Conservation (phyloP, 495 filamentous ascomycete species). For the Podospora conica region DNA sequence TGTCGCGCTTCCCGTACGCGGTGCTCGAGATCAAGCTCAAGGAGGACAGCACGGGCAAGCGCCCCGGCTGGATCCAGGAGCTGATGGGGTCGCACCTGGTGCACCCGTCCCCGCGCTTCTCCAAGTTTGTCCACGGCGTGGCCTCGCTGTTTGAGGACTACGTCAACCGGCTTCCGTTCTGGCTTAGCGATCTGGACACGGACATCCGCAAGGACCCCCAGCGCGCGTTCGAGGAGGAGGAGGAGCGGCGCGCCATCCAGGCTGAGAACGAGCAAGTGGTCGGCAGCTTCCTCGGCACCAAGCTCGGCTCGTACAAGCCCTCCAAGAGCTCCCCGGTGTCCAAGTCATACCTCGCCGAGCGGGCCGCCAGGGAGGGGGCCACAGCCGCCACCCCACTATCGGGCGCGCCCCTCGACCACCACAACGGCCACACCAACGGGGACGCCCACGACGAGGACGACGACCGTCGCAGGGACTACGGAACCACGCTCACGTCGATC, state of each 20-base stretch:
- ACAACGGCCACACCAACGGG: slow-evolving; percentile 11
- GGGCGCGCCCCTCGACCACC: slow-evolving; percentile 11
- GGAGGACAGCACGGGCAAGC: slow-evolving; percentile 59
- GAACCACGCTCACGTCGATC: slow-evolving; percentile 45
- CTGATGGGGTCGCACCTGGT: slow-evolving; percentile 89
- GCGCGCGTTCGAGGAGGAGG: slow-evolving; percentile 84
- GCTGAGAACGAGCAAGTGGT: slow-evolving; percentile 85
- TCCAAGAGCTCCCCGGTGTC: slow-evolving; percentile 56
- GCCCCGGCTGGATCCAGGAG: slow-evolving; percentile 81
- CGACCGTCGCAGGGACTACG: slow-evolving; percentile 38
- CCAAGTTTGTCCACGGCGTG: slow-evolving; percentile 92
- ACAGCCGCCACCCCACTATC: slow-evolving; percentile 16
- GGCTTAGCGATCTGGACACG: slow-evolving; percentile 81
- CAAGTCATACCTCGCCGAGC: slow-evolving; percentile 48
- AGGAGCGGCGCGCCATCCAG: slow-evolving; percentile 67
- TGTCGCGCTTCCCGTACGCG: slow-evolving; percentile 85
- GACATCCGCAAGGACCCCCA: slow-evolving; percentile 93
- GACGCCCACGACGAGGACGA: slow-evolving; percentile 26
- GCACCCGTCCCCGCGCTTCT: slow-evolving; percentile 82
- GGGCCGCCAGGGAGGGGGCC: slow-evolving; percentile 34
- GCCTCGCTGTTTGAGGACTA: slow-evolving; percentile 89
- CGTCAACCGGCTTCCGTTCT: slow-evolving; percentile 94
- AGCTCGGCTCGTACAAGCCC: slow-evolving; percentile 45
- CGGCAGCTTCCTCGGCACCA: slow-evolving; percentile 67
- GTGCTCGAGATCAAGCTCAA: slow-evolving; percentile 89